Conservation (phyloP, 495 filamentous ascomycete genomes). For the Pseudotulostoma volvatum region DNA sequence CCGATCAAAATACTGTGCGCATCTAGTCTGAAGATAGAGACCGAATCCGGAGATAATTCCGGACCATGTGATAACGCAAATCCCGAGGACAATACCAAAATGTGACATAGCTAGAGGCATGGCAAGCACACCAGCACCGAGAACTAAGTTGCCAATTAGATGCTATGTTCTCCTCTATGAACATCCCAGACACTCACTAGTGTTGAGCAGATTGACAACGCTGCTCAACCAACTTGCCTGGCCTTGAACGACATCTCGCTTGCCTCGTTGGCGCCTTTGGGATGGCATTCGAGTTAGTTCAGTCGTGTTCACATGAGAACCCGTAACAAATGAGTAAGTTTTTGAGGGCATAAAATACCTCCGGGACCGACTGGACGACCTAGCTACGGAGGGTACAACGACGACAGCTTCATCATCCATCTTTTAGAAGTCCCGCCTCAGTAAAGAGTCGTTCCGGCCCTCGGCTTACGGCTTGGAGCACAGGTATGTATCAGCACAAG, state of each 20-base stretch:
- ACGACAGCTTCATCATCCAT: constrained; percentile 22
- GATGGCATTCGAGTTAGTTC: constrained; percentile 1
- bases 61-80: constrained; percentile 78
- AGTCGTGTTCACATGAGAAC: background rate
- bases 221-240: constrained; percentile 81
- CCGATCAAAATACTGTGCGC: constrained; percentile 78
- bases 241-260: constrained; percentile 38
- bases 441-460: no score
- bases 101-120: constrained; percentile 90
- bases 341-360: constrained; percentile 14
- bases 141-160: constrained; percentile 49
- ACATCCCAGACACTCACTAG: constrained; percentile 50
- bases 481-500: no score
- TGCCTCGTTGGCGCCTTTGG: constrained; percentile 15
- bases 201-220: constrained; percentile 90
- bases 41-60: constrained; percentile 79
- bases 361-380: constrained; percentile 12
- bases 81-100: constrained; percentile 72
- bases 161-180: no score
- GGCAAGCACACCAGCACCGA: constrained; percentile 84
- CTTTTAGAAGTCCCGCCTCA: constrained; percentile 7
- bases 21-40: constrained; percentile 83
- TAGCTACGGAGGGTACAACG: constrained; percentile 12
- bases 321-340: background rate
- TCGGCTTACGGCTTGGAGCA: no score